Evolutionary conservation across 192 early-diverging fungal genomes (phyloP), one percentile per base, ranked within the genome.

Genomic region (Chytriomyces confervae): DNA sequence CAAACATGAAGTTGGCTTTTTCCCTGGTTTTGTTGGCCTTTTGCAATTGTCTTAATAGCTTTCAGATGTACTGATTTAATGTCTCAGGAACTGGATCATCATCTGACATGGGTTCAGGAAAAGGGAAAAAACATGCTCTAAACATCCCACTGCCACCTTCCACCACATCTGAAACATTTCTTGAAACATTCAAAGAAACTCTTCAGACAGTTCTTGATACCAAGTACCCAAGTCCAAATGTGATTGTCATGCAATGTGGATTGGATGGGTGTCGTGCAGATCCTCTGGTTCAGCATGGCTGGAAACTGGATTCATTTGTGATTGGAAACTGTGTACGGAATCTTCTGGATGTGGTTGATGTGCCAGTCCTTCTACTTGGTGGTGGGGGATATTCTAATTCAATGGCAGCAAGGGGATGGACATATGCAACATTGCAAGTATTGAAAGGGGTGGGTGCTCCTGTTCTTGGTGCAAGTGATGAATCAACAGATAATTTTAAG

Each of bases 321-420:
- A 69, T 69, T 50, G 73, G 64, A 9, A 61, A 61, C 27, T 79
- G 69, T 49, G 72, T 77, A 13, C 5, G 20, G 16, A n/a, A 43
- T 7, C 16, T 81, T 8, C 61, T 72, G 46, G 60, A 75, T 48
- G 47, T 68, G 9, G 6, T 64, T 49, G 9, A 45, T 50, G 78
- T 94, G 29, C 96, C 96, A 20, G 86, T 95, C 78, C 81, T 98
- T 29, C 85, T 98, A 48, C 84, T 97, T 1, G 97, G 97, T 6
- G 97, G 97, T 18, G 97, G 97, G 6, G 97, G 97, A 7, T 99
- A 99, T 77, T 93, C 90, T 0, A 93, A 93, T 75, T 86, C 93
- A 27, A 96, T 93, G 76, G 94, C 95, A 5, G 92, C 96, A 45
- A 88, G 96, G 18, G 91, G 91, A 44, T 99, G 97, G 97, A 89